Conservation (phyloP, 305 asterid species). For the Rubia balearica region DNA sequence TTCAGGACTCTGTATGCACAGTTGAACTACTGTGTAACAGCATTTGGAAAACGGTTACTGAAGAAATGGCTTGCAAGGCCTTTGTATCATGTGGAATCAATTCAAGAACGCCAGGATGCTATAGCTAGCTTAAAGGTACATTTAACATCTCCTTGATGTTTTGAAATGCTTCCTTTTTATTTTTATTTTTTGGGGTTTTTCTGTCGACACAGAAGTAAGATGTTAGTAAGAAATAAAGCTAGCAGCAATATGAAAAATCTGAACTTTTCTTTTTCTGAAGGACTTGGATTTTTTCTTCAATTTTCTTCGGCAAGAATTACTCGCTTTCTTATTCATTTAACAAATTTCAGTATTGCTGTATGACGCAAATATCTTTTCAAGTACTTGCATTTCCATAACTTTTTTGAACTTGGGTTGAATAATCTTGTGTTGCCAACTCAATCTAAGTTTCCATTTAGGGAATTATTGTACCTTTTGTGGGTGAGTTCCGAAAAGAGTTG, state of each 20-base stretch:
- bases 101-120: slow-evolving; percentile 92
- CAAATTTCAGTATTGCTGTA: background rate
- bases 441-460: slow-evolving; percentile 38
- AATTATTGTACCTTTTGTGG: slow-evolving; percentile 48
- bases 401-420: slow-evolving; percentile 7
- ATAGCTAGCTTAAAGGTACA: slow-evolving; percentile 72
- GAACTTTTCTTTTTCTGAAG: background rate
- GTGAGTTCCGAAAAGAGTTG: slow-evolving; percentile 78
- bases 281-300: background rate
- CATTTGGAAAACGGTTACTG: slow-evolving; percentile 89
- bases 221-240: background rate
- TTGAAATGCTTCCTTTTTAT: background rate
- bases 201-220: background rate
- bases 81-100: slow-evolving; percentile 57
- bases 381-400: background rate
- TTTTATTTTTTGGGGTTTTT: background rate
- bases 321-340: background rate
- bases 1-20: slow-evolving; percentile 83
- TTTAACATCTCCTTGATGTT: slow-evolving; percentile 6
- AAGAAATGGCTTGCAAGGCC: slow-evolving; percentile 95
- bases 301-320: background rate
- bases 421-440: slow-evolving; percentile 5
- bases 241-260: background rate
- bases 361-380: background rate
- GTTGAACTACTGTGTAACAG: slow-evolving; percentile 78